Evolutionary conservation across 1,284 basidiomycete species (phyloP).

Genomic region (Exobasidium cylindrosporum): DNA sequence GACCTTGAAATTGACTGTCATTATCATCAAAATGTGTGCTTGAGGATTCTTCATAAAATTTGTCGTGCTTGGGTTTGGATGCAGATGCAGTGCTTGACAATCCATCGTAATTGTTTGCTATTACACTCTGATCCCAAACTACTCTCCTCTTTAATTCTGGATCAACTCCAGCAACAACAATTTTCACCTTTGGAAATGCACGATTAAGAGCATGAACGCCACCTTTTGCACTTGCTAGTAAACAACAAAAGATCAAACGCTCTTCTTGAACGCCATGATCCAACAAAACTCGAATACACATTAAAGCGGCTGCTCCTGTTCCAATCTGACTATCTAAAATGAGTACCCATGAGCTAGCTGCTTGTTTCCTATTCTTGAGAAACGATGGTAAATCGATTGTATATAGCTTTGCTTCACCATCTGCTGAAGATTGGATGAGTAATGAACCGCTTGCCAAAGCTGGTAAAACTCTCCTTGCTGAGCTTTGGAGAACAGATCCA

Average conservation of each 20-base stretch:
- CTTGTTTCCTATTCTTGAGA: slow-evolving; percentile 30
- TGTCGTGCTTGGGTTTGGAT: too few relatives aligned
- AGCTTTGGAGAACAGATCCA: slow-evolving; percentile 84
- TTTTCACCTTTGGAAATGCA: slow-evolving; percentile 68
- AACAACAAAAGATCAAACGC: slow-evolving; percentile 65
- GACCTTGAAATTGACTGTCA: slow-evolving; percentile 2
- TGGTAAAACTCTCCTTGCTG: slow-evolving; percentile 81
- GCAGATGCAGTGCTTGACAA: too few relatives aligned
- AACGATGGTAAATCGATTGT: slow-evolving; percentile 71
- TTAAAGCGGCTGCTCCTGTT: slow-evolving; percentile 88
- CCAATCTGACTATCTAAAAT: slow-evolving; percentile 95
- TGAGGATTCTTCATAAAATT: not conserved
- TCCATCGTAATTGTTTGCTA: not conserved
- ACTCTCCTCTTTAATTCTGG: slow-evolving; percentile 42
- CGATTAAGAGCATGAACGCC: slow-evolving; percentile 72
- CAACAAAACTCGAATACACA: slow-evolving; percentile 90
- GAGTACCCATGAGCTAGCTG: slow-evolving; percentile 74
- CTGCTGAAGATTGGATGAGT: slow-evolving; percentile 74
- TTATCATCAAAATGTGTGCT: slow-evolving; percentile 13
- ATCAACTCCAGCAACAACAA: slow-evolving; percentile 48
- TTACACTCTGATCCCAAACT: slow-evolving; percentile 21
- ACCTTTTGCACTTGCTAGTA: slow-evolving; percentile 78
- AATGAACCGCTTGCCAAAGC: slow-evolving; percentile 84
- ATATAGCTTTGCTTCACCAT: slow-evolving; percentile 81
- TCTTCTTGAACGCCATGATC: slow-evolving; percentile 88